Conservation (phyloP, 345 rosid species). For the Bruguiera parviflora region DNA sequence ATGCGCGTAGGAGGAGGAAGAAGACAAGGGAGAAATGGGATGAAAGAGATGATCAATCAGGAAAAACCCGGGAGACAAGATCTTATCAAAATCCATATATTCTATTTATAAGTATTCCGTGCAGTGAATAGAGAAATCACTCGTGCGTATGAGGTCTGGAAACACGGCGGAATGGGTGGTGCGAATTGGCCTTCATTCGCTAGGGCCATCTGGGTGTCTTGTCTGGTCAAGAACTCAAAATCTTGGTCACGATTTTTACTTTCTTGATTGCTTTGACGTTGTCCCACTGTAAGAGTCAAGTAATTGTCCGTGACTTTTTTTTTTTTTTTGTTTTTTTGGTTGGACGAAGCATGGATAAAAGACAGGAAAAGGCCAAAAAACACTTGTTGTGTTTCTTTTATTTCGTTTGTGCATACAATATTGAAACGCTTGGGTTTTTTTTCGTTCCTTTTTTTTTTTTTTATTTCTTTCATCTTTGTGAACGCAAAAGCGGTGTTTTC, state of each 20-base stretch:
- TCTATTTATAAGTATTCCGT: neutral
- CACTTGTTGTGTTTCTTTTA: no score
- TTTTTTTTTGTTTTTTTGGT: no score
- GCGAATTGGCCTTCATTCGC: neutral
- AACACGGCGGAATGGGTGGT: conserved; percentile 1
- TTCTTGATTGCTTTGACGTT: no score
- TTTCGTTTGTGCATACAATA: no score
- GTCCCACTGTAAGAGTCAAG: no score
- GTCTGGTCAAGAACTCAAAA: neutral
- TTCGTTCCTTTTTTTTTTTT: no score
- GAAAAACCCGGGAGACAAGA: neutral
- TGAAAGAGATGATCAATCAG: neutral
- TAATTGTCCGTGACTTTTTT: no score
- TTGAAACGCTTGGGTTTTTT: no score
- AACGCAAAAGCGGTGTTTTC: no score
- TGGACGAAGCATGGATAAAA: neutral
- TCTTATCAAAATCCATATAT: neutral
- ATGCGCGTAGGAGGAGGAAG: neutral
- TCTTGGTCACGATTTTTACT: neutral
- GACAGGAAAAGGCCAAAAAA: neutral
- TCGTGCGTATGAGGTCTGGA: neutral
- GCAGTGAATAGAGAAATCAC: neutral
- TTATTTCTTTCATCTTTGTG: no score
- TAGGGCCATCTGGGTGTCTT: neutral
- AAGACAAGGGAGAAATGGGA: neutral